phyloP scores from a whole-genome alignment of 2,329 filamentous ascomycete genomes.

The Calonectria honghensis region DNA sequence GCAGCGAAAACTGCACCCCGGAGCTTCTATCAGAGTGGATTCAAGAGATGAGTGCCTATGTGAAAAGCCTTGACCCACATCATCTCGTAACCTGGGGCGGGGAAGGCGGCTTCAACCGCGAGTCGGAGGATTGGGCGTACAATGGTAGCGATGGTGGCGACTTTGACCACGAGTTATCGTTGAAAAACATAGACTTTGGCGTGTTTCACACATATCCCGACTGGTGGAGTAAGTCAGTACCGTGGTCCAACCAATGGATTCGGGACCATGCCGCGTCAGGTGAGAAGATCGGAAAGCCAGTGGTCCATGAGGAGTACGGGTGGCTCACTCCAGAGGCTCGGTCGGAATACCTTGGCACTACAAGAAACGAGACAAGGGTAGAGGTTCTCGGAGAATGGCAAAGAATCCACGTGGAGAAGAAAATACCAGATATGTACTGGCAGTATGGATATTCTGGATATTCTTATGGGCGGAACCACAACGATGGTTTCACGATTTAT shows the following conservation, averaged over 20 bases:
- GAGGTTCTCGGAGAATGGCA: conserved; percentile 72
- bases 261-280: conserved; percentile 70
- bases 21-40: conserved; percentile 77
- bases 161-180: conserved; percentile 68
- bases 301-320: conserved; percentile 68
- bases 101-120: conserved; percentile 71
- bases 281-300: conserved; percentile 66
- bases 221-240: conserved; percentile 72
- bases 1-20: conserved; percentile 70
- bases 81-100: conserved; percentile 80
- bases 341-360: conserved; percentile 63
- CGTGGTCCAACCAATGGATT: conserved; percentile 74
- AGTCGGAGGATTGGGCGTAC: conserved; percentile 66
- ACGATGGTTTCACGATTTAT: conserved; percentile 74
- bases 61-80: conserved; percentile 75
- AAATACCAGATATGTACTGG: conserved; percentile 74
- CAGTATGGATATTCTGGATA: conserved; percentile 72
- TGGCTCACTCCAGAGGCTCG: conserved; percentile 69
- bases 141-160: conserved; percentile 71
- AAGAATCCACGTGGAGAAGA: conserved; percentile 66
- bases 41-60: conserved; percentile 72
- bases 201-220: conserved; percentile 75
- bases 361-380: conserved; percentile 64
- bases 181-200: conserved; percentile 71
- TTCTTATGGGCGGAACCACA: conserved; percentile 72